Evolutionary conservation across 2,329 filamentous ascomycete species (phyloP), one percentile per base, ranked within the genome.

Genomic region (Phialophora macrospora): DNA sequence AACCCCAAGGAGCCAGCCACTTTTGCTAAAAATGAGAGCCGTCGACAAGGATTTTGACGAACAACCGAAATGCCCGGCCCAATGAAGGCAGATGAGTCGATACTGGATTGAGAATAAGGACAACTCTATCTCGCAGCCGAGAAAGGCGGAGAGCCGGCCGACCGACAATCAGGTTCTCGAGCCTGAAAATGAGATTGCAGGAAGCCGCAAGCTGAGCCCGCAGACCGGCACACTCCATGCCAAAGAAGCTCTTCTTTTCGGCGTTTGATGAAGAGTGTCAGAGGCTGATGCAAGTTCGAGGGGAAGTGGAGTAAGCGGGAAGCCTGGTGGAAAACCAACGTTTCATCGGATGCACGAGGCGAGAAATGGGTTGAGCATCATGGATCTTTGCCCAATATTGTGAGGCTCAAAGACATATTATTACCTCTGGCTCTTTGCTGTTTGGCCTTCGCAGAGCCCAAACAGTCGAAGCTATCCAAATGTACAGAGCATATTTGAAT

Each of bases 251-350:
- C 30, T 48, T 55, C 44, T 62, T 49, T 55, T 54, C 30, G 55
- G 51, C 20, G 52, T 58, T 66, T 63, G 62, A 55, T 62, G 57
- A 61, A 60, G 34, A 58, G 48, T 60, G 67, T 69, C 61, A 64
- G 67, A 69, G 49, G 48, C 55, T 59, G 57, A 55, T 68, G 66
- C 60, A 70, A 34, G 57, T 57, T 56, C 59, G 61, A 67, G 61
- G 67, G 56, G 61, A 52, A 67, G 64, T 65, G 61, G 67, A 65
- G 55, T 34, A 38, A 17, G 34, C 20, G 48, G 61, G 44, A 66
- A 66, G 54, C 60, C 51, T 63, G 32, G 49, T 54, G 41, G 30
- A 59, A 28, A 44, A 24, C 66, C 63, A 59, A 55, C 56, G 66
- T 68, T 65, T 65, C 60, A 67, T 64, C 62, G 46, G 26, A 26